Percentiles rank a stretch among this genome's conserved stretches.
Evolutionary conservation across 768 basidiomycete species (phyloP).

Genomic region (Xerocomellus intermedius): DNA sequence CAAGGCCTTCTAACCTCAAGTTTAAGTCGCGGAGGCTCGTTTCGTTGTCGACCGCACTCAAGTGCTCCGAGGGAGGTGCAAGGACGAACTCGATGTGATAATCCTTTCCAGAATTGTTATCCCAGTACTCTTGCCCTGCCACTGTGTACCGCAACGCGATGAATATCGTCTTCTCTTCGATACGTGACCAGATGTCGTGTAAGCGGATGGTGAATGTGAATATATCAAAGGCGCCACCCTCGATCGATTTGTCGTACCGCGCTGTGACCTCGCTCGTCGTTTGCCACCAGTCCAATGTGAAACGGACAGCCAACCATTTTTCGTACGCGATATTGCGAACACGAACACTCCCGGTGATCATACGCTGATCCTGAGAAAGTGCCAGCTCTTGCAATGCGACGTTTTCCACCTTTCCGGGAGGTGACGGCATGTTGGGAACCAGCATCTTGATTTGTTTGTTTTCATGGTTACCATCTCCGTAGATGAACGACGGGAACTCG

Average conservation of each 20-base stretch:
- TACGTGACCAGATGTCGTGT: conserved; percentile 69
- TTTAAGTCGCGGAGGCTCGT: conserved; percentile 59
- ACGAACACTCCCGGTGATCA: conserved; percentile 69
- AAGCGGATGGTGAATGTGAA: conserved; percentile 78
- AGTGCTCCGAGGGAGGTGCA: conserved; percentile 22
- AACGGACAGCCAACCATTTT: conserved; percentile 85
- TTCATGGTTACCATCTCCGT: conserved; percentile 40
- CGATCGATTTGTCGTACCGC: conserved; percentile 51
- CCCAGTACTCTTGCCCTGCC: conserved; percentile 83
- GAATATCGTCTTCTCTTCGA: conserved; percentile 81
- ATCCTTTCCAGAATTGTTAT: conserved; percentile 80
- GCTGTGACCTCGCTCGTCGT: conserved; percentile 93
- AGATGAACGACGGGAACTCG: conserved; percentile 72
- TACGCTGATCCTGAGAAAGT: conserved; percentile 50
- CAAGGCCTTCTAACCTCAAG: conserved; percentile 66
- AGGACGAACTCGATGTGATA: conserved; percentile 70
- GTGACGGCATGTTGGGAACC: conserved; percentile 64
- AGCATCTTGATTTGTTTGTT: conserved; percentile 53
- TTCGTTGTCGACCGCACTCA: conserved; percentile 37
- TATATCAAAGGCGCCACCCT: conserved; percentile 52
- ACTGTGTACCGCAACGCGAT: conserved; percentile 74
- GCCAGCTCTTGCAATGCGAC: conserved; percentile 54
- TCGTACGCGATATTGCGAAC: conserved; percentile 86
- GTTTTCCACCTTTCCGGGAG: conserved; percentile 38
- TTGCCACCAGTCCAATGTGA: conserved; percentile 94